Conservation (phyloP, 163 green algal genomes). For the Scenedesmus sp. region DNA sequence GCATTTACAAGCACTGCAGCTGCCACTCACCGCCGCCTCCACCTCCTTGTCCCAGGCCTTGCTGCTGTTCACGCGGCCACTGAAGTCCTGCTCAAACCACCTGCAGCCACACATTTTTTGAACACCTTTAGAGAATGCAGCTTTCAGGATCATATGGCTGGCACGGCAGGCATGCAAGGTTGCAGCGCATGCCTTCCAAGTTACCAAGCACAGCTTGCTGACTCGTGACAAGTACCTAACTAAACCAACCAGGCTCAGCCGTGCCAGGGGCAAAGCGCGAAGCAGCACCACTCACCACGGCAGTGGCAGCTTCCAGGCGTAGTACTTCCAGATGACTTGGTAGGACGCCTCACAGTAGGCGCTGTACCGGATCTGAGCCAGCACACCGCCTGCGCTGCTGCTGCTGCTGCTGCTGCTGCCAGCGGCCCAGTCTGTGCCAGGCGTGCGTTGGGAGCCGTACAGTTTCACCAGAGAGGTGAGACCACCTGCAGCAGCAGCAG, state of each 20-base stretch:
- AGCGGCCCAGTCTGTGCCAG: conserved; percentile 23
- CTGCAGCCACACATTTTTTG: not conserved
- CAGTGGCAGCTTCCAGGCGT: conserved; percentile 32
- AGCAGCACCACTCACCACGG: conserved; percentile 5
- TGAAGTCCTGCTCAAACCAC: conserved; percentile 45
- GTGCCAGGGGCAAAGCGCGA: no score
- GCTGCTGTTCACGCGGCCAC: conserved; percentile 33
- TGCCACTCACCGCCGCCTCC: conserved; percentile 16
- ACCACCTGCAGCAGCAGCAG: not conserved
- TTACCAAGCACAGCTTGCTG: no score
- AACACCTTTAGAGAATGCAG: not conserved
- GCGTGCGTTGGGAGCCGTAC: not conserved
- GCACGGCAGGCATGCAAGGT: no score
- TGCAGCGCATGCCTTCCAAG: no score
- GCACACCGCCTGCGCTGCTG: conserved; percentile 1
- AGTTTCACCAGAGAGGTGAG: conserved; percentile 32
- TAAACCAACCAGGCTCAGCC: no score
- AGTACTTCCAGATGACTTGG: conserved; percentile 39
- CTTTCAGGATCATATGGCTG: not conserved
- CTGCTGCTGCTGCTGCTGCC: conserved; percentile 40
- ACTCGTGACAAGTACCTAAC: no score
- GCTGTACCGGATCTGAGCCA: conserved; percentile 34
- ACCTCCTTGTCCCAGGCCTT: conserved; percentile 29
- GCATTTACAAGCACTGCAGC: not conserved
- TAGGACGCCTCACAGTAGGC: conserved; percentile 45